Evolutionary conservation across 2,329 filamentous ascomycete genomes (phyloP), one percentile per base, ranked within the genome.

Genomic region (Coniochaeta hoffmannii): DNA sequence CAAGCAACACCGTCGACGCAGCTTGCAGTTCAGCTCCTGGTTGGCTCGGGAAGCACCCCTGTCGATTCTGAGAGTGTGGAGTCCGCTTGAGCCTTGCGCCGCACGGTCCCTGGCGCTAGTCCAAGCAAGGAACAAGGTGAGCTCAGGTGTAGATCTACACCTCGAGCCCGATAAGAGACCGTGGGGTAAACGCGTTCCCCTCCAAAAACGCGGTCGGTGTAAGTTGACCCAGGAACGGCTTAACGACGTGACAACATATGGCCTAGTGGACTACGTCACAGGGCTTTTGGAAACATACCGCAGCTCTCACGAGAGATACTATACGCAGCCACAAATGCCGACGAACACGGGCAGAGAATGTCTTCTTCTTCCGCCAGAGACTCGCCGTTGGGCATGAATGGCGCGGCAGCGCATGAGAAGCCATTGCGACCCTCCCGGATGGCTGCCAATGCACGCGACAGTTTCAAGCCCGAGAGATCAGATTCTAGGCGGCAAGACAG

Each of bases 401-500:
- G 50, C 17, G 34, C 31, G 14, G 34, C 50, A 19, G 31, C 14
- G 14, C 14, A 38, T 30, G 53, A 59, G 17, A 54, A 54, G 46
- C 34, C 53, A 26, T n/a, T 31, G 34, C 50, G 50, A 22, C 31
- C 50, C 41, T 63, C 68, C 60, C 72, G 74, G 64, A 69, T 70
- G 60, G 65, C 67, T 56, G 54, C 52, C 30, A 66, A 66, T 59
- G 55, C 53, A 30, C 53, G 59, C 54, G 57, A 61, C 19, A 58
- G 50, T 30, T 61, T 63, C 17, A 58, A 55, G 49, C 57, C 59
- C 54, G 61, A 63, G 58, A 69, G 60, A 57, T 63, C 60, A 57
- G 74, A 73, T 60, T 68, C 49, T 69, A 50, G 50, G 53, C 41
- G 70, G 41, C 69, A 71, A 55, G 60, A 71, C 53, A 51, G 49